A percentile compares a stretch with the other conserved stretches of the same genome.
Conservation (phyloP, 2,329 filamentous ascomycete genomes). For the Exophiala sideris region DNA sequence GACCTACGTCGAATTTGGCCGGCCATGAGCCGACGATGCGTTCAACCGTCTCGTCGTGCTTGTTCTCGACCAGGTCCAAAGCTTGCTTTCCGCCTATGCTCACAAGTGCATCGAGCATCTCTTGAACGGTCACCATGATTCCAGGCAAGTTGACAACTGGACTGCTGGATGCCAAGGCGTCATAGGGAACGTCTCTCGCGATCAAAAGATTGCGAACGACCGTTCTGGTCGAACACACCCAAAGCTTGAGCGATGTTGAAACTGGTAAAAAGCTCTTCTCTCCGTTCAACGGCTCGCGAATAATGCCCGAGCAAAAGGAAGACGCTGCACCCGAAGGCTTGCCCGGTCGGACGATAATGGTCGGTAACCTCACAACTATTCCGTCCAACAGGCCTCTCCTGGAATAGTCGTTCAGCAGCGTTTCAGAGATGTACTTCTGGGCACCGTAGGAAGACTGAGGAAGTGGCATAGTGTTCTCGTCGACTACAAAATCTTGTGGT, state of each 20-base stretch:
- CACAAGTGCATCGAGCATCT: constrained; percentile 54
- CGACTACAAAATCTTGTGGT: constrained; percentile 47
- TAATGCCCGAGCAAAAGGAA: constrained; percentile 61
- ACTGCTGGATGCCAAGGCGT: constrained; percentile 40
- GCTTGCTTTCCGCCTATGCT: constrained; percentile 54
- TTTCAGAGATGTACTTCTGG: constrained; percentile 61
- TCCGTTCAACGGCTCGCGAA: constrained; percentile 60
- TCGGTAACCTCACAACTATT: constrained; percentile 58
- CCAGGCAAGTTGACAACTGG: constrained; percentile 58
- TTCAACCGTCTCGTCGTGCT: constrained; percentile 53
- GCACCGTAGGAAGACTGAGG: constrained; percentile 62
- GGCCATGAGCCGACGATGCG: constrained; percentile 61
- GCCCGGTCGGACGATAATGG: constrained; percentile 59
- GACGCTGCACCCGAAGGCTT: constrained; percentile 59
- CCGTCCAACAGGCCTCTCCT: constrained; percentile 57
- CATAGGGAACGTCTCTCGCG: constrained; percentile 41
- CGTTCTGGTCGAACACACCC: constrained; percentile 52
- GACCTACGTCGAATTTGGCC: constrained; percentile 52
- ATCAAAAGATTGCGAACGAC: constrained; percentile 53
- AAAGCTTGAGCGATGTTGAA: constrained; percentile 47
- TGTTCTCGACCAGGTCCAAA: constrained; percentile 53
- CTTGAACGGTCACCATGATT: constrained; percentile 48
- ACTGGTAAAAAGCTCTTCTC: constrained; percentile 51
- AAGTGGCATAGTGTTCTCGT: constrained; percentile 51
- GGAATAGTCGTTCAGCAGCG: constrained; percentile 61